Base-by-base conservation (phyloP, 192 early-diverging fungal genomes). In the Gryganskiella cystojenkinii region DNA sequence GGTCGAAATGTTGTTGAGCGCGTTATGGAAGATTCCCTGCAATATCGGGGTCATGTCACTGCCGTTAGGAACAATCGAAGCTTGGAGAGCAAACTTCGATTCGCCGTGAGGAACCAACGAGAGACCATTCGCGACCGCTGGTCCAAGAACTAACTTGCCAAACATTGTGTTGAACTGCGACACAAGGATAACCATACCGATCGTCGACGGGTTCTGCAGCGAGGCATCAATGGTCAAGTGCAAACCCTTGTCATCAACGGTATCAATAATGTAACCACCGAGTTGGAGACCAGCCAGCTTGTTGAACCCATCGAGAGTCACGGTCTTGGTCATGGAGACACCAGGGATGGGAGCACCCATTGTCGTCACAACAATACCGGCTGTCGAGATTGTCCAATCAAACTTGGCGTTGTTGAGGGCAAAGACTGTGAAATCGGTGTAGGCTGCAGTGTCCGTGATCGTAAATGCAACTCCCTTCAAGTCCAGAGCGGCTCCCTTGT, bases 341-440 rank as follows among this genome's bases (percentile, higher is more conserved):
- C 62, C 57, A 31, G 62, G 69, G 34, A 86, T 82, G 2, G 76
- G 79, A 37, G 61, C 67, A 24, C 82, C 82, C 61, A 86, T 75
- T 35, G 85, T 72, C 27, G 22, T 68, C 56, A 86, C 82, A 53
- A 47, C 31, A 5, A 85, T 64, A 35, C 67, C 63, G 14, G 22
- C 27, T 49, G 79, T 57, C 17, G 51, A 17, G 57, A 85, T 83
- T 28, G 79, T 65, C 84, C 84, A 85, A 25, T 70, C 71, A 53
- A 85, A 85, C 14, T 60, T 58, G 14, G 66, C 63, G 24, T 71
- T 47, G 42, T 83, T 82, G 54, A 85, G 64, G 67, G 84, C 68
- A 28, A 67, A 75, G 42, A 62, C 57, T 24, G 83, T 67, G 79
- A 85, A 85, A 11, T 68, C 63, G 24, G 64, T 64, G 82, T 83